Percentiles rank a stretch among this genome's conserved stretches.
phyloP scores from a whole-genome alignment of 176 grass and related monocot species.

The Oryza longistaminata region DNA sequence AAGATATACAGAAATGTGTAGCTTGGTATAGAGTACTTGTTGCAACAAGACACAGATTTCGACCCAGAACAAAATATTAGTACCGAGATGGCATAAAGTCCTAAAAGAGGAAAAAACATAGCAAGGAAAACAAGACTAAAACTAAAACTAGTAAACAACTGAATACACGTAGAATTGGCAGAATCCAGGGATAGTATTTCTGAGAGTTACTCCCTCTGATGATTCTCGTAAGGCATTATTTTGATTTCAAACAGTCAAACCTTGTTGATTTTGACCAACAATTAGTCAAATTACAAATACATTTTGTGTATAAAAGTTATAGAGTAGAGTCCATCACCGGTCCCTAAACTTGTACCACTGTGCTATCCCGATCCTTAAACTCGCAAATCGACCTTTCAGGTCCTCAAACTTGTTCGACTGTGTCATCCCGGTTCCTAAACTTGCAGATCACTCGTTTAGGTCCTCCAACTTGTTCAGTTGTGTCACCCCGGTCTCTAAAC shows the following conservation, averaged over 20 bases:
- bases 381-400: no score
- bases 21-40: not conserved
- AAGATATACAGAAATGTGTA: not conserved
- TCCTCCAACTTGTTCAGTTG: no score
- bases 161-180: not conserved
- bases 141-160: not conserved
- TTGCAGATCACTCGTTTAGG: no score
- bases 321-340: no score
- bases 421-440: no score
- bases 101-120: not conserved
- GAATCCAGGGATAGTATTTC: not conserved
- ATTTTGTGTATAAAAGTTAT: not conserved
- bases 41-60: not conserved
- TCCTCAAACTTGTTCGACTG: no score
- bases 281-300: not conserved
- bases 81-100: not conserved
- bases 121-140: not conserved
- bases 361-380: no score
- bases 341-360: no score
- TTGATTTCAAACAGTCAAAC: not conserved
- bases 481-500: no score
- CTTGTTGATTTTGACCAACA: not conserved
- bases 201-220: not conserved
- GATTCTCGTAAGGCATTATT: not conserved
- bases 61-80: not conserved